Evolutionary conservation across 1,284 basidiomycete species (phyloP).

Genomic region (Gastroboletus turbinatus): DNA sequence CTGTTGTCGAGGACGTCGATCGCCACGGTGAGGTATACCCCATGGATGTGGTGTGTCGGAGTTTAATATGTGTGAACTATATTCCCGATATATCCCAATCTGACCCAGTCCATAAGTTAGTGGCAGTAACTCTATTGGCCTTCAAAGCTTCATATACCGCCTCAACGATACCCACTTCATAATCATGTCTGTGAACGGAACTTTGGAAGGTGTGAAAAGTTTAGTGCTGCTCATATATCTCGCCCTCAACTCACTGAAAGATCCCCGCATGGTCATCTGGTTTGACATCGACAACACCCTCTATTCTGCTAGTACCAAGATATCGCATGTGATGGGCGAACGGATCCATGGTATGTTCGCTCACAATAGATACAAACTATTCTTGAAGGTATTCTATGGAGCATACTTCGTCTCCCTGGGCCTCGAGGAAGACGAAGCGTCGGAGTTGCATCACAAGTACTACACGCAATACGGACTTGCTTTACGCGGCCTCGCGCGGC

Average conservation of each 20-base stretch:
- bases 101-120: background rate
- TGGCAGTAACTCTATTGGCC: background rate
- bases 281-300: slow-evolving; percentile 89
- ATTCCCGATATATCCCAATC: slow-evolving; percentile 17
- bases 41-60: slow-evolving; percentile 25
- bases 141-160: slow-evolving; percentile 4
- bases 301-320: slow-evolving; percentile 73
- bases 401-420: slow-evolving; percentile 79
- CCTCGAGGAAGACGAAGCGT: slow-evolving; percentile 67
- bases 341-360: slow-evolving; percentile 65
- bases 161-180: slow-evolving; percentile 26
- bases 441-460: slow-evolving; percentile 71
- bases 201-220: slow-evolving; percentile 24
- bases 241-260: slow-evolving; percentile 26
- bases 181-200: slow-evolving; percentile 24
- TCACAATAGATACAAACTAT: background rate
- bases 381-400: slow-evolving; percentile 27
- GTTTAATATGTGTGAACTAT: slow-evolving; percentile 30
- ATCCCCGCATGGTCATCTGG: slow-evolving; percentile 61
- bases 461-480: slow-evolving; percentile 84
- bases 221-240: background rate
- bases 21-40: slow-evolving; percentile 15
- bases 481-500: slow-evolving; percentile 76
- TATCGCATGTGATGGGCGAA: slow-evolving; percentile 79
- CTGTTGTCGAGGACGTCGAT: slow-evolving; percentile 32